A percentile compares a stretch with the other conserved stretches of the same genome.
These are phyloP conservation scores for Glomus cerebriforme DNA, from an alignment of 192 early-diverging fungal genomes.

Conservation along the genomic window DNA sequence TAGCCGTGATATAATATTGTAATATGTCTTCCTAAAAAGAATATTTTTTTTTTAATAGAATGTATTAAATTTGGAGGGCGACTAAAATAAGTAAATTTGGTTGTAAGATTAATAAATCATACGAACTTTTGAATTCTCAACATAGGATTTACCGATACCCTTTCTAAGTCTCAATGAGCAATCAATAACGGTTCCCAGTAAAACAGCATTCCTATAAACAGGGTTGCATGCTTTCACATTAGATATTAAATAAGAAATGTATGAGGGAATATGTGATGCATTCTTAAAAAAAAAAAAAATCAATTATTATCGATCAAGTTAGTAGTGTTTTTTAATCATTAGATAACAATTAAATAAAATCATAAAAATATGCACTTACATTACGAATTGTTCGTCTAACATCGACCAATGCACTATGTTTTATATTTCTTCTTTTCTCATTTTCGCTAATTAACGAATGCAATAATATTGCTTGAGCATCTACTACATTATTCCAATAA, in stretches of 20 bases:
- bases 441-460: slow-evolving; percentile 51
- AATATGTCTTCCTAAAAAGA: slow-evolving; percentile 48
- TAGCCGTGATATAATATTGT: slow-evolving; percentile 60
- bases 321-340: not conserved
- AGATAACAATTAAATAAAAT: not conserved
- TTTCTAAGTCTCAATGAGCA: slow-evolving; percentile 53
- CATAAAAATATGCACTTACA: slow-evolving; percentile 29
- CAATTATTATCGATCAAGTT: slow-evolving; percentile 2
- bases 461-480: slow-evolving; percentile 53
- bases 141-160: slow-evolving; percentile 26
- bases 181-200: slow-evolving; percentile 67
- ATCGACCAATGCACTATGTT: slow-evolving; percentile 53
- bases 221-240: slow-evolving; percentile 46
- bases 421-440: slow-evolving; percentile 53
- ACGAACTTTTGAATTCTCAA: slow-evolving; percentile 17
- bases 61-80: not conserved
- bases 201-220: slow-evolving; percentile 51
- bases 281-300: slow-evolving; percentile 38
- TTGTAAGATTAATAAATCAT: not conserved
- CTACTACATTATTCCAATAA: slow-evolving; percentile 37
- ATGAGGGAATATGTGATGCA: slow-evolving; percentile 51
- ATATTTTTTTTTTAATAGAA: too few relatives aligned
- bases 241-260: slow-evolving; percentile 48
- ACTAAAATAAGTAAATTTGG: not conserved
- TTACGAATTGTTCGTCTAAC: slow-evolving; percentile 61